Evolutionary conservation across 805 yeast species (phyloP).

Genomic region (Saccharomycopsis sp.): DNA sequence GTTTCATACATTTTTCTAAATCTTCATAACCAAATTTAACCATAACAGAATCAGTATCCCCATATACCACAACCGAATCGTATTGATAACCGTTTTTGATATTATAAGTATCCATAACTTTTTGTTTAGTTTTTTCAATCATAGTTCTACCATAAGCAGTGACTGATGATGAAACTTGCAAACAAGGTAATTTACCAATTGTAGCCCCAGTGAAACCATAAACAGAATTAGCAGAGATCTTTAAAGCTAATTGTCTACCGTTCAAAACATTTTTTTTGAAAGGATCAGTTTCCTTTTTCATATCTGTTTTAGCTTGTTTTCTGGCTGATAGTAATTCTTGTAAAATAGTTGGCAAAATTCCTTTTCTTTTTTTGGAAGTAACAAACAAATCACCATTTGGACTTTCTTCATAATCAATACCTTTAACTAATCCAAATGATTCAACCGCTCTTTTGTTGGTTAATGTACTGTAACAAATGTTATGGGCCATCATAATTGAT

Average conservation of each 20-base stretch:
- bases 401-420: conserved; percentile 70
- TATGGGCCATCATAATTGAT: conserved; percentile 98
- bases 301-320: conserved; percentile 82
- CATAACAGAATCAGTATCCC: conserved; percentile 99
- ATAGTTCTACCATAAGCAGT: conserved; percentile 94
- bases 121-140: conserved; percentile 86
- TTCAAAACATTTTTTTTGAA: conserved; percentile 87
- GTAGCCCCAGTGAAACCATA: conserved; percentile 99
- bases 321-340: conserved; percentile 85
- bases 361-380: conserved; percentile 56
- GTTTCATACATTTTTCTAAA: conserved; percentile 71
- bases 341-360: conserved; percentile 85
- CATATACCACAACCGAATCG: conserved; percentile 88
- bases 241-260: conserved; percentile 94
- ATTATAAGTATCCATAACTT: conserved; percentile 71
- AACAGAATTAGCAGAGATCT: conserved; percentile 95
- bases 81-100: conserved; percentile 74
- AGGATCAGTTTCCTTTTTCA: conserved; percentile 89
- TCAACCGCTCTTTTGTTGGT: conserved; percentile 60
- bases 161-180: conserved; percentile 90
- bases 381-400: conserved; percentile 93
- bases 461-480: conserved; percentile 88
- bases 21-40: conserved; percentile 87
- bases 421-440: conserved; percentile 50
- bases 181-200: conserved; percentile 91